Evolutionary conservation across 805 yeast genomes (phyloP).

Genomic region (Candida quercuum): DNA sequence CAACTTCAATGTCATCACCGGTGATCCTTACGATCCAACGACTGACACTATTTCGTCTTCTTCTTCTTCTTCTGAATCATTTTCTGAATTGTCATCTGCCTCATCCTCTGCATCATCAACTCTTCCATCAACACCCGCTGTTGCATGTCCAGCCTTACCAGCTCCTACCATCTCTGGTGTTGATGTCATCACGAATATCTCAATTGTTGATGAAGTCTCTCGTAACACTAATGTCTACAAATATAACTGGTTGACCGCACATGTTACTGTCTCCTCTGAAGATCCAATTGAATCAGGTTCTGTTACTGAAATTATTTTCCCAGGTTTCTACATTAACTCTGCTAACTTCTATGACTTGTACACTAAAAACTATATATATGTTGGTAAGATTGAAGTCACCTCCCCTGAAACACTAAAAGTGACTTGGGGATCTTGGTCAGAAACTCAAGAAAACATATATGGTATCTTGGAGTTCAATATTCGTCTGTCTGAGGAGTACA

Average conservation of each 20-base stretch:
- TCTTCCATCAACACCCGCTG: too few relatives aligned
- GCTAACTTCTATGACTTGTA: background rate
- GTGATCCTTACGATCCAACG: background rate
- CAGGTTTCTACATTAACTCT: constrained; percentile 3
- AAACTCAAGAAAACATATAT: constrained; percentile 4
- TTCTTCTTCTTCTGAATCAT: background rate
- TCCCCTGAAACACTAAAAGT: background rate
- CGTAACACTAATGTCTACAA: background rate
- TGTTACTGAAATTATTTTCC: constrained; percentile 3
- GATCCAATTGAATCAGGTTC: constrained; percentile 5
- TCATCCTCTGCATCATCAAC: too few relatives aligned
- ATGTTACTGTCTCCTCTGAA: constrained; percentile 1
- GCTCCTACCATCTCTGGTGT: too few relatives aligned
- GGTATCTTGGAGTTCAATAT: constrained; percentile 4
- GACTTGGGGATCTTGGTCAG: constrained; percentile 2
- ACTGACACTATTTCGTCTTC: background rate
- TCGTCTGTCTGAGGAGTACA: constrained; percentile 1
- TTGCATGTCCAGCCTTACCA: too few relatives aligned
- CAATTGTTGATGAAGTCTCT: constrained; percentile 4
- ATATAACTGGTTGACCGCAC: constrained; percentile 4
- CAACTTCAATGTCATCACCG: background rate
- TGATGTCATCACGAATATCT: too few relatives aligned
- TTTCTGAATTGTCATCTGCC: too few relatives aligned
- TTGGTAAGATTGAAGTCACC: background rate
- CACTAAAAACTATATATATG: background rate